Conservation (phyloP, 345 rosid genomes). For the Populus deltoides region DNA sequence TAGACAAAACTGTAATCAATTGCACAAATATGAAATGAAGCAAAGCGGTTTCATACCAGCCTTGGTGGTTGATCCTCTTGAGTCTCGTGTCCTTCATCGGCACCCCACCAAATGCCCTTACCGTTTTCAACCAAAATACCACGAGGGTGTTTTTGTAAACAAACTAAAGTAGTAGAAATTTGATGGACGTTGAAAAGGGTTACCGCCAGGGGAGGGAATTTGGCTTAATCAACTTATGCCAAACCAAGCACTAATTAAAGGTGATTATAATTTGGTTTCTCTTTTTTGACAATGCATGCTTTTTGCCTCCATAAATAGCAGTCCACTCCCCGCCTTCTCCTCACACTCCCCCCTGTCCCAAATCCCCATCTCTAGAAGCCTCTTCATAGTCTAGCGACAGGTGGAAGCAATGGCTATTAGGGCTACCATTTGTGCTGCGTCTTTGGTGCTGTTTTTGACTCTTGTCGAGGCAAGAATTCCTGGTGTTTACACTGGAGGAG, state of each 20-base stretch:
- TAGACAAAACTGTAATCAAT: constrained; percentile 23
- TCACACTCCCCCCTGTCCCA: constrained; percentile 8
- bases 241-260: constrained; percentile 35
- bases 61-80: neutral
- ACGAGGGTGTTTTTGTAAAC: constrained; percentile 3
- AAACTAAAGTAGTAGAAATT: neutral
- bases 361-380: neutral
- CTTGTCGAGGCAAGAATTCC: constrained; percentile 65
- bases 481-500: constrained; percentile 59
- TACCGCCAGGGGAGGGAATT: neutral
- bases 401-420: constrained; percentile 16
- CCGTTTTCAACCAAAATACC: neutral
- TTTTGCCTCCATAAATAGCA: constrained; percentile 40
- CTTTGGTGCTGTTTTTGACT: constrained; percentile 24
- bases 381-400: neutral
- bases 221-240: constrained; percentile 10
- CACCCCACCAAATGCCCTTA: constrained; percentile 6
- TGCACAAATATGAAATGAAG: constrained; percentile 36
- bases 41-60: constrained; percentile 21
- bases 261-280: constrained; percentile 20
- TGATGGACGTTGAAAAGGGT: neutral
- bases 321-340: constrained; percentile 18
- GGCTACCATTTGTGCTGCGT: constrained; percentile 4
- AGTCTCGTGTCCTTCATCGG: neutral
- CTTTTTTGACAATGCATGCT: constrained; percentile 29